These are phyloP conservation scores for Mortierella hygrophila DNA, from an alignment of 192 early-diverging fungal species.

Conservation along the genomic window DNA sequence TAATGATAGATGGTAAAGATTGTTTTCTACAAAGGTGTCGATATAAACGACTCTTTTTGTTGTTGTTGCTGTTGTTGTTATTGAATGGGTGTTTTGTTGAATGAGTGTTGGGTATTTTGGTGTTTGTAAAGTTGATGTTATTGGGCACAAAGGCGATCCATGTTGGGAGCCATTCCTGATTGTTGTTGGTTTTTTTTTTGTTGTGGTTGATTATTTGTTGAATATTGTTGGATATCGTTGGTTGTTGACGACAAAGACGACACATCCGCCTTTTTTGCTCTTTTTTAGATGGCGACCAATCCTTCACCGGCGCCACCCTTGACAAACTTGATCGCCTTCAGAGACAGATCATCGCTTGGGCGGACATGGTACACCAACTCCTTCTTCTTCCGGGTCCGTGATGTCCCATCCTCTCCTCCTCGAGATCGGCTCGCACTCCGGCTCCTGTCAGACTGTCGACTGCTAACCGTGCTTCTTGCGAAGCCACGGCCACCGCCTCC, in stretches of 20 bases:
- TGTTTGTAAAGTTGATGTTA: no score
- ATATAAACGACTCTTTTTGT: no score
- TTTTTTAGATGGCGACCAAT: slow-evolving; percentile 31
- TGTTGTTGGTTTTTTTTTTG: neutral
- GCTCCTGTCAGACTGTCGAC: neutral
- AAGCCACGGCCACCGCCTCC: neutral
- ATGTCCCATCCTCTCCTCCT: neutral
- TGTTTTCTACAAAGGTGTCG: no score
- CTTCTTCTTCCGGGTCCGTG: slow-evolving; percentile 30
- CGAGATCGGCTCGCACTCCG: neutral
- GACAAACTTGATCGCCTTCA: slow-evolving; percentile 53
- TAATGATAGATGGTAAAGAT: no score
- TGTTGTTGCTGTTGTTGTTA: no score
- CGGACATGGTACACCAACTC: slow-evolving; percentile 44
- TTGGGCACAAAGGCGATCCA: neutral
- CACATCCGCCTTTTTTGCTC: neutral
- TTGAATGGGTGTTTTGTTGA: no score
- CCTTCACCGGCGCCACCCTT: slow-evolving; percentile 42
- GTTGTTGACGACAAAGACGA: neutral
- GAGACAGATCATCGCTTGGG: slow-evolving; percentile 45
- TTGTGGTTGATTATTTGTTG: neutral
- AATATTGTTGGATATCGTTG: neutral
- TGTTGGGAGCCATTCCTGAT: neutral
- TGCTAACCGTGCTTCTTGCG: neutral
- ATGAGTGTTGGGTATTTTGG: no score